Conservation (phyloP, 495 filamentous ascomycete genomes). For the Thermochaetoides thermophila region DNA sequence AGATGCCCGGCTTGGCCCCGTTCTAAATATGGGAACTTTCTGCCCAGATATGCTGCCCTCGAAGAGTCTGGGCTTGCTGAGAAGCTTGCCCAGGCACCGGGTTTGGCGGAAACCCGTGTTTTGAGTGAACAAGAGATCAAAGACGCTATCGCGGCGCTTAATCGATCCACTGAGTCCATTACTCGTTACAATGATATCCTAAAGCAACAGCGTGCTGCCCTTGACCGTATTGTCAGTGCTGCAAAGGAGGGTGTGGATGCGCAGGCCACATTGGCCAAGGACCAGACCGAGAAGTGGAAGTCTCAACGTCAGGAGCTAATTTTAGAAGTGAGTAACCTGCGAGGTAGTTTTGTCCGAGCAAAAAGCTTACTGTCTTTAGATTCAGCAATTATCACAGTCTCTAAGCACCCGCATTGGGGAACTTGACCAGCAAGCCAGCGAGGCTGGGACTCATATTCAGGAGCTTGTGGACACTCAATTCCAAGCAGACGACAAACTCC, state of each 20-base stretch:
- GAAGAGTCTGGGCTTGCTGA: slow-evolving; percentile 23
- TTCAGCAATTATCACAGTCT: slow-evolving; percentile 25
- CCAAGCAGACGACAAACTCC: slow-evolving; percentile 31
- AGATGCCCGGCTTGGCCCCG: neutral
- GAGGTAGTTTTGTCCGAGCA: neutral
- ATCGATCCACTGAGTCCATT: slow-evolving; percentile 31
- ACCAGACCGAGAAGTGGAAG: slow-evolving; percentile 19
- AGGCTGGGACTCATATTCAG: slow-evolving; percentile 11
- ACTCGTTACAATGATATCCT: slow-evolving; percentile 30
- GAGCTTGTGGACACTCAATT: slow-evolving; percentile 24
- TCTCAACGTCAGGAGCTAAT: slow-evolving; percentile 17
- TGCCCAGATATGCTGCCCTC: slow-evolving; percentile 23
- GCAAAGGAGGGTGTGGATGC: slow-evolving; percentile 13
- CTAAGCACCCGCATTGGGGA: slow-evolving; percentile 24
- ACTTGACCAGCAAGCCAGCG: slow-evolving; percentile 22
- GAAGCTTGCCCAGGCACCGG: slow-evolving; percentile 18
- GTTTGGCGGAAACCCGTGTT: slow-evolving; percentile 19
- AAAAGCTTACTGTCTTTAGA: slow-evolving; percentile 10
- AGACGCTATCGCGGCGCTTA: slow-evolving; percentile 29
- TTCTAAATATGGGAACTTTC: slow-evolving; percentile 3
- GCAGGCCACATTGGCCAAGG: slow-evolving; percentile 16
- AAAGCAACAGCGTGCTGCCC: slow-evolving; percentile 28
- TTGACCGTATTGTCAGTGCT: slow-evolving; percentile 22
- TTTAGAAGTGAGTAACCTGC: slow-evolving; percentile 12
- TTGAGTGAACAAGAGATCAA: slow-evolving; percentile 27